Conservation (phyloP, 331 rosid genomes). For the Rhamnella rubrinervis region DNA sequence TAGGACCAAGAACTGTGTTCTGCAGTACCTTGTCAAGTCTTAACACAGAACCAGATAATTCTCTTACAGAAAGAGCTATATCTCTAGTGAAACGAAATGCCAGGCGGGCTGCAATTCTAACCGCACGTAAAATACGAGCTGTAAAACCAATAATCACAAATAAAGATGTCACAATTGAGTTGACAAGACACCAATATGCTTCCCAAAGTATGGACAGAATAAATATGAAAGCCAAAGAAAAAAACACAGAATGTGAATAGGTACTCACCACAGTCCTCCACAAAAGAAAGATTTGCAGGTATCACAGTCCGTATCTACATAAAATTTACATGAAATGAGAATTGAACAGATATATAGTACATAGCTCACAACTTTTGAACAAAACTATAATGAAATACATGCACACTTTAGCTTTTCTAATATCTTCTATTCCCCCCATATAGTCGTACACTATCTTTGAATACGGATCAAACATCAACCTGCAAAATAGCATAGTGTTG, state of each 20-base stretch:
- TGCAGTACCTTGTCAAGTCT: slow-evolving; percentile 35
- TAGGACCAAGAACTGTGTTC: neutral
- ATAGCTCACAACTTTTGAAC: neutral
- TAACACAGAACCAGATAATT: slow-evolving; percentile 30
- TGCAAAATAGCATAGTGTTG: slow-evolving; percentile 12
- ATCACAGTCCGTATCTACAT: slow-evolving; percentile 34
- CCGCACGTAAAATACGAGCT: slow-evolving; percentile 41
- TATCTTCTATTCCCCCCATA: slow-evolving; percentile 36
- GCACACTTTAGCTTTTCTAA: slow-evolving; percentile 37
- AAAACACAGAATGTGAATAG: neutral
- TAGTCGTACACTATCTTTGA: slow-evolving; percentile 35
- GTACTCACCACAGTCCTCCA: slow-evolving; percentile 42
- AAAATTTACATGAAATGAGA: slow-evolving; percentile 16
- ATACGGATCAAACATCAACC: slow-evolving; percentile 43
- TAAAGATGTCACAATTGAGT: slow-evolving; percentile 15
- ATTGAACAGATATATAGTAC: neutral
- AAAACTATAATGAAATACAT: slow-evolving; percentile 10
- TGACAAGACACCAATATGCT: slow-evolving; percentile 3
- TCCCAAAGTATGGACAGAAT: neutral
- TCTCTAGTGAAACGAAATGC: slow-evolving; percentile 32
- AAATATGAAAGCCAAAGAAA: neutral
- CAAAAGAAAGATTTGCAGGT: slow-evolving; percentile 38
- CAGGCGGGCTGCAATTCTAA: slow-evolving; percentile 41
- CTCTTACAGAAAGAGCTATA: slow-evolving; percentile 34
- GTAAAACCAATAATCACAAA: slow-evolving; percentile 16